Base-by-base conservation (phyloP, 1,284 basidiomycete genomes). In the Papiliotrema flavescens region DNA sequence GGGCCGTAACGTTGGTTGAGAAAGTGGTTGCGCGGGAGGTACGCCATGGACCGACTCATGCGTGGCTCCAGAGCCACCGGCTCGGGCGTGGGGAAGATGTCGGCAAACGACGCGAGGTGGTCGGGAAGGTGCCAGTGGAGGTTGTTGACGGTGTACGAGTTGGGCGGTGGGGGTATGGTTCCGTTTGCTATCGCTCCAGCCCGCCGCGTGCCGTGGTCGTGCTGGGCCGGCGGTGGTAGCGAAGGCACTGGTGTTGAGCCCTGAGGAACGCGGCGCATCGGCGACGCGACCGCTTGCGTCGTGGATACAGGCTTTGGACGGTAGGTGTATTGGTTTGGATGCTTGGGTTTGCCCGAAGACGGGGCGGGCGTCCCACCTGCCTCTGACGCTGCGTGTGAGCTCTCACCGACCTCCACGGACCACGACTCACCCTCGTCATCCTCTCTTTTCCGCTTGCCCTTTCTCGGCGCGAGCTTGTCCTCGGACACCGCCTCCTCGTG, bases 41-140 rank as follows among this genome's bases (percentile, higher is more conserved):
- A 68, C 14, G 66, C 56, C 36, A 73, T 50, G 1, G 59, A 48
- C 23, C 69, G 51, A 0, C 71, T 65, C 6, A 71, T 68, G 3
- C 84, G 83, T 40, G 95, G 85, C 66, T 88, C 84, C 37, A 95
- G 79, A 0, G 89, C 88, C 51, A 82, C 81, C 1, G 90, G 92
- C 7, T 80, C 79, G 23, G 84, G 80, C 7, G 84, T 82, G 23
- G 92, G 93, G 8, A 98, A 81, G 70, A 96, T 85, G 63, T 86
- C 84, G 60, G 88, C 84, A 54, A 96, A 85, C 69, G 94, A 89
- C 0, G 86, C 83, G 40, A 98, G 83, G 76, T 98, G 95, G 76
- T 98, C 95, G 9, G 95, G 95, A 46, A 98, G 79, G 57, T 86
- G 83, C 93, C 92, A 97, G 44, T 87, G 85, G 7, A 75, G 63